phyloP scores from a whole-genome alignment of 2,329 filamentous ascomycete species.

The Phaeosphaeriaceae sp. region DNA sequence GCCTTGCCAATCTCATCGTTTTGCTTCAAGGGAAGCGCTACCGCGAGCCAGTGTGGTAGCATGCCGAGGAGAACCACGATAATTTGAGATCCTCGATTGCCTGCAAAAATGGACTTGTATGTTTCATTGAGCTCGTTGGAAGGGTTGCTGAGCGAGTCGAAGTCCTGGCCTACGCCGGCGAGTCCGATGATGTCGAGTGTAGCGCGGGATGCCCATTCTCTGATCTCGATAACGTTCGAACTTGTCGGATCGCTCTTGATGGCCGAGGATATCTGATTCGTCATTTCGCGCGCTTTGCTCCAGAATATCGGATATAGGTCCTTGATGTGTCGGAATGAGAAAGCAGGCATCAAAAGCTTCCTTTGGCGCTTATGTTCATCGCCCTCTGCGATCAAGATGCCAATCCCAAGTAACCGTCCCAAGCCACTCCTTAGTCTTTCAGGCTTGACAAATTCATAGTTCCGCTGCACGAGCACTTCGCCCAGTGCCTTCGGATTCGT shows the following conservation, averaged over 20 bases:
- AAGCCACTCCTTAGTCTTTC: constrained; percentile 59
- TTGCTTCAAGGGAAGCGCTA: constrained; percentile 70
- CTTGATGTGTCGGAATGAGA: constrained; percentile 59
- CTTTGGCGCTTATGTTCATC: constrained; percentile 78
- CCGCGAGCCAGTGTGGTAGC: constrained; percentile 68
- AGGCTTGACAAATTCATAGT: constrained; percentile 60
- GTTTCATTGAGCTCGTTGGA: constrained; percentile 60
- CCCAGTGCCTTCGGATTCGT: constrained; percentile 56
- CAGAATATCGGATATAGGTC: constrained; percentile 59
- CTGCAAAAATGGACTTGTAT: constrained; percentile 60
- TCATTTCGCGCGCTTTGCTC: constrained; percentile 55
- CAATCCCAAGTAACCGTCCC: constrained; percentile 71
- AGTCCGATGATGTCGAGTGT: constrained; percentile 66
- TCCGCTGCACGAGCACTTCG: constrained; percentile 59
- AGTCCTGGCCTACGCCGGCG: constrained; percentile 64
- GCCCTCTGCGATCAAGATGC: constrained; percentile 83
- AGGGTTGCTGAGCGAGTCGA: constrained; percentile 59
- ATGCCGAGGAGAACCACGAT: constrained; percentile 68
- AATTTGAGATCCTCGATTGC: constrained; percentile 58
- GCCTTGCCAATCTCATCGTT: constrained; percentile 60
- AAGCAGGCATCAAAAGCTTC: constrained; percentile 58
- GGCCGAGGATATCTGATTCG: constrained; percentile 39
- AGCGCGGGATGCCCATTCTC: constrained; percentile 57
- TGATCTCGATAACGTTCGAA: constrained; percentile 52
- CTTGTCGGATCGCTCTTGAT: constrained; percentile 31